phyloP scores from a whole-genome alignment of 768 basidiomycete genomes.

The Tephrocybe sp. region DNA sequence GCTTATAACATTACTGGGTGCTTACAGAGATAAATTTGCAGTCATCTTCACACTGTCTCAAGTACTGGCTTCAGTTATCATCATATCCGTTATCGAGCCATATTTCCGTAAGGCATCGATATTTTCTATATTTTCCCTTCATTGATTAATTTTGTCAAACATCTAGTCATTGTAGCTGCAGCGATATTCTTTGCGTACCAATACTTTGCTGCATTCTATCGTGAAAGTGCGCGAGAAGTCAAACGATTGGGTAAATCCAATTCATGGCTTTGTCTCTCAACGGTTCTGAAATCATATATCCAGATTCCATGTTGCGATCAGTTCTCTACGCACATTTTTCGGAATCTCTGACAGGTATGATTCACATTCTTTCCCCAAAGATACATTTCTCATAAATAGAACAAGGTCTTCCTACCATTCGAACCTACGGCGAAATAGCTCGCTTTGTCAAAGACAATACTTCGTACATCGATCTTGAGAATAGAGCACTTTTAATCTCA shows the following conservation, averaged over 20 bases:
- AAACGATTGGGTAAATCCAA: conserved; percentile 43
- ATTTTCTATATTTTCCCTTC: not conserved
- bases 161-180: conserved; percentile 52
- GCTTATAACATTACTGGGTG: not conserved
- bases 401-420: conserved; percentile 53
- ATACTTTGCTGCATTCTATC: conserved; percentile 69
- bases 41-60: conserved; percentile 51
- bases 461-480: conserved; percentile 70
- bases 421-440: conserved; percentile 65
- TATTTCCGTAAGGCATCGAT: conserved; percentile 48
- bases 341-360: conserved; percentile 64
- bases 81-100: conserved; percentile 58
- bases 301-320: conserved; percentile 73
- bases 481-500: conserved; percentile 66
- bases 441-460: conserved; percentile 68
- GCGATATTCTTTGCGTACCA: conserved; percentile 60
- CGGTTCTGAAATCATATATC: not conserved
- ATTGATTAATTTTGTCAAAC: not conserved
- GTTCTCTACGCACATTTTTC: conserved; percentile 77
- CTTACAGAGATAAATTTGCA: too few relatives aligned
- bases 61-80: conserved; percentile 50
- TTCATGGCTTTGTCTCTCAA: not conserved
- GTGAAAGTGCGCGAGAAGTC: conserved; percentile 69
- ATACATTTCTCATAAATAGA: not conserved
- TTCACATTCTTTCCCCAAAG: not conserved